These are phyloP conservation scores for Orychophragmus violaceus DNA, from an alignment of 345 rosid genomes.

Conservation along the genomic window DNA sequence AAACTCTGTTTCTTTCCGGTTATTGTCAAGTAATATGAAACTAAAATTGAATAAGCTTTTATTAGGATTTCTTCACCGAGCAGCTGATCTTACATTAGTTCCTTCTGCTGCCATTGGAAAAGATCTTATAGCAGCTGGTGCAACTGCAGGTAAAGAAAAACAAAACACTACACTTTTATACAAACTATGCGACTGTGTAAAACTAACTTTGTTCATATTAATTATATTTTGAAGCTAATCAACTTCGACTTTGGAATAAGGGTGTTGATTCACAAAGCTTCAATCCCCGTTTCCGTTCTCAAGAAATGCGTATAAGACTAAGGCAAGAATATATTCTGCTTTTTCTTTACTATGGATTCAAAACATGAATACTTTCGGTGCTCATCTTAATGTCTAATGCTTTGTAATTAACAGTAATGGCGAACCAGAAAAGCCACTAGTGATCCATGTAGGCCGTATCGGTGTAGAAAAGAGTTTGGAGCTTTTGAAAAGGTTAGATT, in stretches of 20 bases:
- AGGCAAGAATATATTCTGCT: slow-evolving; percentile 38
- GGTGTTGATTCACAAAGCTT: slow-evolving; percentile 97
- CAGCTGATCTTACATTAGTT: slow-evolving; percentile 94
- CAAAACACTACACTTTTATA: not conserved
- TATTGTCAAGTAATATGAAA: not conserved
- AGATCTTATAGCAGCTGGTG: slow-evolving; percentile 80
- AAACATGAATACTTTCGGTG: not conserved
- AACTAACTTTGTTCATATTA: slow-evolving; percentile 11
- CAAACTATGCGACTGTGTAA: not conserved
- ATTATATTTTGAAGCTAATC: slow-evolving; percentile 52
- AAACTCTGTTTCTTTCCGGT: not conserved
- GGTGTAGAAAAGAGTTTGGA: slow-evolving; percentile 98
- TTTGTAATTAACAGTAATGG: slow-evolving; percentile 53
- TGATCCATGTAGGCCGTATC: slow-evolving; percentile 89
- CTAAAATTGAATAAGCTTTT: not conserved
- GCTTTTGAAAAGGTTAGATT: slow-evolving; percentile 69
- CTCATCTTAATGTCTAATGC: slow-evolving; percentile 2
- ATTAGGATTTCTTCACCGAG: slow-evolving; percentile 94
- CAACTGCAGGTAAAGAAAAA: slow-evolving; percentile 66
- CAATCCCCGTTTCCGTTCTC: slow-evolving; percentile 67
- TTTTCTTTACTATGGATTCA: not conserved
- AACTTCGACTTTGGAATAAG: slow-evolving; percentile 95
- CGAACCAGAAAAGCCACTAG: slow-evolving; percentile 84
- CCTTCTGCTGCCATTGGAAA: slow-evolving; percentile 87
- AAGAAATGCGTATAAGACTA: slow-evolving; percentile 78